phyloP scores from a whole-genome alignment of 2,329 filamentous ascomycete genomes.

The Trichoderma atrobrunneum region DNA sequence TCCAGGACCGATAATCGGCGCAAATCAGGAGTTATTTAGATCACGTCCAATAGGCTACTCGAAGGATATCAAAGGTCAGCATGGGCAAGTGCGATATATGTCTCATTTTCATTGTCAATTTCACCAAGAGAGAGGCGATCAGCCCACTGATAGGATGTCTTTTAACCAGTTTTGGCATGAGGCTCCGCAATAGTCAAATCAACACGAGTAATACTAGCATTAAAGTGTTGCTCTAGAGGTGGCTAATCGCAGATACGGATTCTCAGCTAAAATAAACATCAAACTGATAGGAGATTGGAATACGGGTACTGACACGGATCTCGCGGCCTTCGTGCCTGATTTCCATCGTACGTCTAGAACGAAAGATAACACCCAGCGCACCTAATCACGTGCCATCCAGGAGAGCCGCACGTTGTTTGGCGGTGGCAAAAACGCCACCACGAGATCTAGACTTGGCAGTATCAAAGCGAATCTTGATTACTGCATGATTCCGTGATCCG shows the following conservation, averaged over 20 bases:
- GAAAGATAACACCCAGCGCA: background rate
- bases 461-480: background rate
- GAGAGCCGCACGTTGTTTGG: background rate
- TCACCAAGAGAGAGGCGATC: background rate
- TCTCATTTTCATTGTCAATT: background rate
- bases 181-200: background rate
- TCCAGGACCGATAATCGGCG: background rate
- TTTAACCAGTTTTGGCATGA: background rate
- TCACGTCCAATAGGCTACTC: background rate
- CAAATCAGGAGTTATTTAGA: background rate
- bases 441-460: background rate
- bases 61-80: background rate
- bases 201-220: background rate
- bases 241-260: background rate
- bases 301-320: background rate
- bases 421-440: conserved; percentile 6
- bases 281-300: background rate
- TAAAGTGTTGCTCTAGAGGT: background rate
- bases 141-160: background rate
- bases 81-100: background rate
- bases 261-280: background rate
- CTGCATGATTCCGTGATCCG: background rate
- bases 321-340: background rate
- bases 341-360: background rate
- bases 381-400: background rate